phyloP scores from a whole-genome alignment of 2,329 filamentous ascomycete species.

The Pseudogymnoascus sp. region DNA sequence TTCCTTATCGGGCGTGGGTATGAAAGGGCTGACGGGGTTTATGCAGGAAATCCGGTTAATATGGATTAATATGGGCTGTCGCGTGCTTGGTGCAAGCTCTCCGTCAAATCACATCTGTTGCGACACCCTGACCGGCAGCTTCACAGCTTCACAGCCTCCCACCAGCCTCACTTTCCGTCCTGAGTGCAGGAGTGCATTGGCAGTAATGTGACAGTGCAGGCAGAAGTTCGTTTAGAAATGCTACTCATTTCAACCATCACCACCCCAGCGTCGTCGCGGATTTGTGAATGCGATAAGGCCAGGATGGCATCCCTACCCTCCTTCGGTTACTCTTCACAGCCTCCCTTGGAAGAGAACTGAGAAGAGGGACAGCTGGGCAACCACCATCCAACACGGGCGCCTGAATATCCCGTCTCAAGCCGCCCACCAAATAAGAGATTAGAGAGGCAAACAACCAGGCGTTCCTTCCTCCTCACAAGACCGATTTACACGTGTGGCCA shows the following conservation, averaged over 20 bases:
- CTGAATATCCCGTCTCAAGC: not conserved
- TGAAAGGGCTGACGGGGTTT: not conserved
- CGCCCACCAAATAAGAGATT: not conserved
- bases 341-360: not conserved
- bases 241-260: not conserved
- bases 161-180: not conserved
- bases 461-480: not conserved
- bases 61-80: not conserved
- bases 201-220: not conserved
- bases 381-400: not conserved
- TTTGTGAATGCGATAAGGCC: not conserved
- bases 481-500: not conserved
- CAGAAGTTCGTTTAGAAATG: not conserved
- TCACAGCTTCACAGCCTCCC: not conserved
- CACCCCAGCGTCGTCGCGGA: not conserved
- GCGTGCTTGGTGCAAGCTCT: not conserved
- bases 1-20: not conserved
- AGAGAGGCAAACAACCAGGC: not conserved
- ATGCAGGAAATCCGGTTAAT: conserved; percentile 1
- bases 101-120: not conserved
- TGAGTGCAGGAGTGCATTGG: not conserved
- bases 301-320: not conserved
- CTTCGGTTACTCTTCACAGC: not conserved
- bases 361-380: not conserved
- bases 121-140: not conserved